Conservation (phyloP, 225 moss, liverwort and hornwort genomes). For the Polytrichum commune region DNA sequence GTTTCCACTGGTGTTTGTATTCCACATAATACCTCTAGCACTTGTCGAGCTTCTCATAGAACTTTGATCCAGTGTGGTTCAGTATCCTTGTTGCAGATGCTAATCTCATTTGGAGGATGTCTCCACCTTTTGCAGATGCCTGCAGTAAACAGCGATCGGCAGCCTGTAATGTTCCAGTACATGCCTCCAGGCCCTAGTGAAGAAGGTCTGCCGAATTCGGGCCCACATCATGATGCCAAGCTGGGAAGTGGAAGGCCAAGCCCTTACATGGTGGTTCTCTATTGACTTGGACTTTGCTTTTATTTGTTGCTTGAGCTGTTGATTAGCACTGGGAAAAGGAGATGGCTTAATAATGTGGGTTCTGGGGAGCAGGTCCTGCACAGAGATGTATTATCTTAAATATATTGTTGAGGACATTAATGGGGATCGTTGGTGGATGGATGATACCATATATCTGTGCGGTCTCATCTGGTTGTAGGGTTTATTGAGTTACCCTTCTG, state of each 20-base stretch:
- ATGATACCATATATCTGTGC: no score
- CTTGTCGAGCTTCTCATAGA: neutral
- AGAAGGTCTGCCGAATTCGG: conserved; percentile 33
- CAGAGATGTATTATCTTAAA: no score
- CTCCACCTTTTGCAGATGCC: conserved; percentile 37
- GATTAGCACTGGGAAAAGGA: neutral
- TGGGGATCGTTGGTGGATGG: neutral
- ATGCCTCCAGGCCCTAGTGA: conserved; percentile 86
- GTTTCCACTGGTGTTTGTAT: neutral
- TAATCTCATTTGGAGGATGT: neutral
- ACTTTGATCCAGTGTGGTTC: no score
- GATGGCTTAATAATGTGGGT: no score
- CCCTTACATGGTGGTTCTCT: conserved; percentile 66
- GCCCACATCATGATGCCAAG: conserved; percentile 53
- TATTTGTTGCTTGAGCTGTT: conserved; percentile 5
- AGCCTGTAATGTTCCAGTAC: conserved; percentile 86
- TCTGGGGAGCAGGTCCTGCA: no score
- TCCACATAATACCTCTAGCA: neutral
- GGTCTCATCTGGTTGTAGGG: no score
- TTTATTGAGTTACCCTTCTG: no score
- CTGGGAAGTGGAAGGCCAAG: conserved; percentile 79
- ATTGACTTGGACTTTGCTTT: neutral
- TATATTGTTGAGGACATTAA: neutral
- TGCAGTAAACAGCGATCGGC: conserved; percentile 59
- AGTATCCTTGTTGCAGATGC: neutral